Evolutionary conservation across 176 grass and related monocot species (phyloP).

Genomic region (Elaeis guineensis): DNA sequence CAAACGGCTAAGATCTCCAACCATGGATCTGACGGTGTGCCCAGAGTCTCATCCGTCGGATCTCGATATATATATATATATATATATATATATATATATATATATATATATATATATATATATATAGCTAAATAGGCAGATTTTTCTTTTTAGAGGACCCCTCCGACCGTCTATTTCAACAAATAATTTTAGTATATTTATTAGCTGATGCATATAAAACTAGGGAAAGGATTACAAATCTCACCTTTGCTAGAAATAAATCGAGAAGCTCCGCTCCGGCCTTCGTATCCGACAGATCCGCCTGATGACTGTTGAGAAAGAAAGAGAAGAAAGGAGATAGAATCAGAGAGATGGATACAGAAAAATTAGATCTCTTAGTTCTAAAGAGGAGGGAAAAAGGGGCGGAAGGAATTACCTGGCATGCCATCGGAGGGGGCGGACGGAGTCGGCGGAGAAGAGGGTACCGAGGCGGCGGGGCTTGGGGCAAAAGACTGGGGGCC

Average conservation of each 20-base stretch:
- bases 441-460: constrained; percentile 15
- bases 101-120: no score
- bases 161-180: no score
- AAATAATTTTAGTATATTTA: no score
- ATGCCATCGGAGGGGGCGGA: constrained; percentile 47
- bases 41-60: no score
- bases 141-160: no score
- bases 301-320: constrained; percentile 25
- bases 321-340: background rate
- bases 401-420: constrained; percentile 25
- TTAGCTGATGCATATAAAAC: no score
- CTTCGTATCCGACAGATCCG: constrained; percentile 28
- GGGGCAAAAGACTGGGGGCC: constrained; percentile 71
- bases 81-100: no score
- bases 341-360: background rate
- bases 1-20: no score
- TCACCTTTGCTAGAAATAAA: constrained; percentile 56
- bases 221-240: background rate
- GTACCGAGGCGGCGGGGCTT: constrained; percentile 59
- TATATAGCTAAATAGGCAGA: no score
- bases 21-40: no score
- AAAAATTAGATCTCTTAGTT: background rate
- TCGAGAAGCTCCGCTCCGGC: constrained; percentile 56
- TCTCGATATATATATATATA: no score
- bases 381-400: no score